Base-by-base conservation (phyloP, 1,284 basidiomycete species). In the Pascua sp. region DNA sequence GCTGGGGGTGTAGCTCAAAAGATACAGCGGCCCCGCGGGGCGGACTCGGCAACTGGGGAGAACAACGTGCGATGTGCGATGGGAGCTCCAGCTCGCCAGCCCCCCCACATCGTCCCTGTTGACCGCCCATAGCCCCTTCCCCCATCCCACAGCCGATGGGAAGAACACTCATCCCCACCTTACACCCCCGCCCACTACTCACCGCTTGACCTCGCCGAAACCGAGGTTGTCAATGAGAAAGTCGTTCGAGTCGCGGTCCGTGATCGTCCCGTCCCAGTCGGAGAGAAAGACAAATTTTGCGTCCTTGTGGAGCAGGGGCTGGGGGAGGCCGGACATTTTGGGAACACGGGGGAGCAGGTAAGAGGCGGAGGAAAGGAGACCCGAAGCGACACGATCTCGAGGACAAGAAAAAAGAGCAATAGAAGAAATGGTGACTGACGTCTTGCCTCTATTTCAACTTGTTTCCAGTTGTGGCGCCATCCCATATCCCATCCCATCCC, bases 241-340 rank as follows among this genome's bases (percentile, higher is more conserved):
- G 71, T 95, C 92, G 77, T 95, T 95, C 17, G 89, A 91, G 77
- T 95, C 91, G 67, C 83, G 84, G 49, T 85, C 90, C 8, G 91
- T 94, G 77, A 94, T 94, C 18, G 90, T 95, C 68, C 91, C 91
- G 79, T 93, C 91, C 90, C 75, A 94, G 76, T 95, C 91, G 54
- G 90, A 89, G 45, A 94, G 80, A 41, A 90, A 88, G 37, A 93
- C 86, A 66, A 91, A 94, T 70, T 85, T 85, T 75, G 90, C 89
- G 78, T 88, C 85, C 54, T 80, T 79, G 78, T 91, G 85, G 48
- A 92, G 77, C 8, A 87, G 85, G 32, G 89, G 89, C 74, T 90
- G 89, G 3, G 87, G 87, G 3, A 91, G 80, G 40, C 73, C 75
- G 51, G 67, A 66, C 67, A 69, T 69, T 36, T 39, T 57, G 51